Evolutionary conservation across 2,329 filamentous ascomycete species (phyloP), one percentile per base, ranked within the genome.

Genomic region (Diaporthe ampelina): DNA sequence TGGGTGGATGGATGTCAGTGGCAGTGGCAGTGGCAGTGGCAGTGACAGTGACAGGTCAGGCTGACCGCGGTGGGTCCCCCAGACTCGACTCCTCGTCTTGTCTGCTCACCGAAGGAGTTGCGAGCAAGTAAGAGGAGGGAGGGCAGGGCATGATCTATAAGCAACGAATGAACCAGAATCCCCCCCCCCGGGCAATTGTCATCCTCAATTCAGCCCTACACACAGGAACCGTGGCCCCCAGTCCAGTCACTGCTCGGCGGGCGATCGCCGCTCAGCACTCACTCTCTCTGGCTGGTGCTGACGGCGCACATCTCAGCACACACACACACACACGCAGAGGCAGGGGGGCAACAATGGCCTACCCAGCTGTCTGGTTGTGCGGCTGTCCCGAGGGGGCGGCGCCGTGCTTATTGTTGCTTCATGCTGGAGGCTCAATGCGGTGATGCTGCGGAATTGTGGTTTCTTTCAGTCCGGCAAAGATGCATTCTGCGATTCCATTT

Each of bases 141-240:
- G 40, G 17, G 40, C 26, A 56, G 50, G n/a, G 29, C 32, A 54
- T 24, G 70, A 65, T n/a, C 57, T 19, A 37, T 43, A 35, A 32
- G 15, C 21, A 19, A 3, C 9, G 10, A 43, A 15, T 15, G 17
- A 43, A 43, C 40, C 13, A 43, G 40, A 43, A 43, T 0, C 15
- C 40, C 11, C 11, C 8, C 11, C 8, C 4, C 40, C 1, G 11
- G 26, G 63, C 40, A 50, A 32, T 32, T 65, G 67, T 48, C 21
- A n/a, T 21, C 45, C 19, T 72, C 54, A 29, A 37, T 43, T 75
- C 74, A 75, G 74, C 74, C 74, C 74, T 75, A 73, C 68, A 72
- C 35, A 50, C 71, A 68, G 74, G 74, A 57, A 67, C 63, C 50
- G 48, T 45, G 68, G 57, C 24, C 57, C 69, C 56, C 35, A 24